phyloP scores from a whole-genome alignment of 345 rosid species.

The Crucihimalaya himalaica region DNA sequence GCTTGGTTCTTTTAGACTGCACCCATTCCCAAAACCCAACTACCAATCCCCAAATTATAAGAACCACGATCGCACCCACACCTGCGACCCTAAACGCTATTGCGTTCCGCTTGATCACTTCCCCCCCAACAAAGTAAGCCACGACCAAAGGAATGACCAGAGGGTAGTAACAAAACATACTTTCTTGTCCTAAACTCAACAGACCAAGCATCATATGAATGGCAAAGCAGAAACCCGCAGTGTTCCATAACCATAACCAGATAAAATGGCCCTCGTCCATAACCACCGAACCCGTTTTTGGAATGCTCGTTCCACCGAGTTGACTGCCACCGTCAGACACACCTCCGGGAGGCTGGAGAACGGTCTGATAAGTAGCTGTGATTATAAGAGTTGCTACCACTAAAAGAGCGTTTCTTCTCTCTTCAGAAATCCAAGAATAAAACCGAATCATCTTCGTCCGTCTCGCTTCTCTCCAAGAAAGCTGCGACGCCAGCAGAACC shows the following conservation, averaged over 20 bases:
- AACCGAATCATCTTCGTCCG: slow-evolving; percentile 10
- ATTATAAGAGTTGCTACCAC: slow-evolving; percentile 40
- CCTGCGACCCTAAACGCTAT: background rate
- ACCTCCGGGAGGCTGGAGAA: slow-evolving; percentile 40
- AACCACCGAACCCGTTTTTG: slow-evolving; percentile 9
- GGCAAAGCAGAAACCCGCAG: slow-evolving; percentile 2
- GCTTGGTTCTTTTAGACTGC: slow-evolving; percentile 21
- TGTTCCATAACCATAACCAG: slow-evolving; percentile 10
- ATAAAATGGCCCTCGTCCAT: background rate
- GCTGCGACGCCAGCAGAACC: slow-evolving; percentile 8
- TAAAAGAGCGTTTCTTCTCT: slow-evolving; percentile 33
- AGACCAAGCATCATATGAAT: background rate
- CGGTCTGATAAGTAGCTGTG: slow-evolving; percentile 41
- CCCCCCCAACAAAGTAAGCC: background rate
- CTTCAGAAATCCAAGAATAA: slow-evolving; percentile 20
- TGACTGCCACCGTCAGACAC: slow-evolving; percentile 11
- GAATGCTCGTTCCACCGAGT: background rate
- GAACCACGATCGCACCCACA: background rate
- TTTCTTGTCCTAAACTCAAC: slow-evolving; percentile 27
- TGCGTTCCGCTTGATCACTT: background rate
- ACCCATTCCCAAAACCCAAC: background rate
- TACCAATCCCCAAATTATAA: background rate
- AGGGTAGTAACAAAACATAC: slow-evolving; percentile 14
- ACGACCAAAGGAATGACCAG: background rate
- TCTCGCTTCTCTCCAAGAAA: background rate